A percentile compares a stretch with the other conserved stretches of the same genome.
These are phyloP conservation scores for Dictyostelium firmibasis DNA, from an alignment of 78 protist species.

Conservation along the genomic window DNA sequence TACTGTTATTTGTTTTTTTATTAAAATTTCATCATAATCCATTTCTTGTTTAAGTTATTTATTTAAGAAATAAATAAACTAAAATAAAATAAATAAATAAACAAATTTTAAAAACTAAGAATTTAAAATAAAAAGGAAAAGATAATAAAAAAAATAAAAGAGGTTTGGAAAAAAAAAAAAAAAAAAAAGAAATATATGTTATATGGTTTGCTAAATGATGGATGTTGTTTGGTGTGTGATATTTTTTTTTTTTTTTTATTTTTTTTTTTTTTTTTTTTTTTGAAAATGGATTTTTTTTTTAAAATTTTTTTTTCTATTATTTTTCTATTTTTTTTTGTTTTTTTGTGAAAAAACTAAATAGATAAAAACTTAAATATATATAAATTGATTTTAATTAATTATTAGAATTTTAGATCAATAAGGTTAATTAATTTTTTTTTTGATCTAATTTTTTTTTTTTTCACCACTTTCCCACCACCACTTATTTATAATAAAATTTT, in stretches of 20 bases:
- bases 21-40: not conserved
- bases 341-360: not conserved
- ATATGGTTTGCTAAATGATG: too few relatives aligned
- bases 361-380: not conserved
- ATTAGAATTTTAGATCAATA: not conserved
- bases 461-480: not conserved
- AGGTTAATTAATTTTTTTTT: not conserved
- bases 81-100: not conserved
- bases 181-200: not conserved
- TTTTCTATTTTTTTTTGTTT: not conserved
- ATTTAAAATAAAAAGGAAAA: not conserved
- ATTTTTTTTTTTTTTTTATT: too few relatives aligned
- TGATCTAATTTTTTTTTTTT: not conserved
- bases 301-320: too few relatives aligned
- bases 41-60: not conserved
- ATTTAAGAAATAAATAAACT: not conserved
- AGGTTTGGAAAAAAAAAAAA: too few relatives aligned
- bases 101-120: not conserved
- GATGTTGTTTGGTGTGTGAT: not conserved
- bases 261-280: not conserved
- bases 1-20: slow-evolving; percentile 6
- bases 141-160: not conserved
- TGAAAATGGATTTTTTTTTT: not conserved
- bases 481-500: not conserved
- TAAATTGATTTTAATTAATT: too few relatives aligned